Evolutionary conservation across 164 flowering plant species (phyloP).

Genomic region (Macadamia tetraphylla): DNA sequence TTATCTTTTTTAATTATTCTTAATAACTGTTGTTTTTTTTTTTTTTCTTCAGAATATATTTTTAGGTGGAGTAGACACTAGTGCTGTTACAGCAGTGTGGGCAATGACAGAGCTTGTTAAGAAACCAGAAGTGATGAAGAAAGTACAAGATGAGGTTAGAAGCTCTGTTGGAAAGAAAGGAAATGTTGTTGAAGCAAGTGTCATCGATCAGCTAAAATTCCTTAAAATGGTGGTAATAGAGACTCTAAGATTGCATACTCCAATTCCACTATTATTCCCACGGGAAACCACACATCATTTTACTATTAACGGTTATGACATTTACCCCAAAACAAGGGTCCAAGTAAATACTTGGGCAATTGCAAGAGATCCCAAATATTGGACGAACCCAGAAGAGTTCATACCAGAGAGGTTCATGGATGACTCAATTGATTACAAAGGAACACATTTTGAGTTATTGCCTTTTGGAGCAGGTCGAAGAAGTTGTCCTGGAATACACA

Average conservation of each 20-base stretch:
- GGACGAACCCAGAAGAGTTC: too few species aligned
- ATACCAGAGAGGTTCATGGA: too few species aligned
- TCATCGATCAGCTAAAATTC: background rate
- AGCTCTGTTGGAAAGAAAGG: background rate
- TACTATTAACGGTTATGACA: background rate
- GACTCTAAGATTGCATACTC: slow-evolving; percentile 18
- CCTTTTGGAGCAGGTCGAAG: too few species aligned
- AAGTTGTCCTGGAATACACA: too few species aligned
- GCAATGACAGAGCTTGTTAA: slow-evolving; percentile 4
- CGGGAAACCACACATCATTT: slow-evolving; percentile 24
- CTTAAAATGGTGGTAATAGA: too few species aligned
- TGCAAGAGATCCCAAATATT: background rate
- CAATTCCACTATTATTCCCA: slow-evolving; percentile 34
- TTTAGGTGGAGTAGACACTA: slow-evolving; percentile 5
- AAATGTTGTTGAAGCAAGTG: background rate
- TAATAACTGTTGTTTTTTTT: background rate
- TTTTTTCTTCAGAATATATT: slow-evolving; percentile 3
- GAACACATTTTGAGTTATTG: too few species aligned
- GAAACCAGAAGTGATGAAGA: slow-evolving; percentile 2
- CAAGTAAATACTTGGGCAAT: background rate
- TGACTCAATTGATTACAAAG: too few species aligned
- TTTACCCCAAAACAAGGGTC: background rate
- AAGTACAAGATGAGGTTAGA: too few species aligned
- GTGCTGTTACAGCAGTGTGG: background rate
- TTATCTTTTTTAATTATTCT: too few species aligned